Base-by-base conservation (phyloP, 202 grass and related monocot species). In the Tripidium arundinaceum region DNA sequence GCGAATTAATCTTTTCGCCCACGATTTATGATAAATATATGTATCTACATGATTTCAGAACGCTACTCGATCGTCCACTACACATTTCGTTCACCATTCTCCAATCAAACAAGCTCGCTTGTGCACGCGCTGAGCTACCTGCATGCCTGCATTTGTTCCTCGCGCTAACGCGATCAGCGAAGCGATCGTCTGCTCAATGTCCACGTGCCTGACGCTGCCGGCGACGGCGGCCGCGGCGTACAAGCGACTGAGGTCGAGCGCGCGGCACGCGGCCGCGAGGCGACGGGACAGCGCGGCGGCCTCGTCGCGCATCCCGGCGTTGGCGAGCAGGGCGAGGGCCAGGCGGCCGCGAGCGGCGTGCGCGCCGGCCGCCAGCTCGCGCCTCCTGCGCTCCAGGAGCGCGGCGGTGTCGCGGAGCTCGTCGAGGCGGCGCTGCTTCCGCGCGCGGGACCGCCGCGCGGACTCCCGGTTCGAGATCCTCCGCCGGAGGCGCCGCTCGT, bases 381-480 rank as follows among this genome's bases (percentile, higher is more conserved):
- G 81, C 36, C 69, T 80, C 63, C 81, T 45, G 24, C 63, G 34
- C 31, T 74, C 63, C 14, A 97, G 86, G 7, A 11, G 31, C 8
- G 25, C 78, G 11, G 50, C 57, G 14, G 19, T 28, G 34, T 4
- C 78, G 11, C 83, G 78, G 55, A 83, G 72, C 38, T 86, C 86
- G 24, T 93, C 90, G 22, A 97, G 76, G 70, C 87, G 81, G 22
- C 26, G 61, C 79, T 97, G 90, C 88, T 93, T 97, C 18, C 93
- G 84, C 37, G 84, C 81, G 22, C 90, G 84, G 5, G 93, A 97
- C 1, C 93, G 87, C 0, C 90, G 90, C 31, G 93, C 93, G 8
- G 93, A 93, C 80, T 93, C 88, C 5, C 90, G 86, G 88, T 93
- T 97, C 13, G 93, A 97, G 22, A 93, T 63, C 85, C 47, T 85